Evolutionary conservation across 345 rosid genomes (phyloP).

Genomic region (Passiflora organensis): DNA sequence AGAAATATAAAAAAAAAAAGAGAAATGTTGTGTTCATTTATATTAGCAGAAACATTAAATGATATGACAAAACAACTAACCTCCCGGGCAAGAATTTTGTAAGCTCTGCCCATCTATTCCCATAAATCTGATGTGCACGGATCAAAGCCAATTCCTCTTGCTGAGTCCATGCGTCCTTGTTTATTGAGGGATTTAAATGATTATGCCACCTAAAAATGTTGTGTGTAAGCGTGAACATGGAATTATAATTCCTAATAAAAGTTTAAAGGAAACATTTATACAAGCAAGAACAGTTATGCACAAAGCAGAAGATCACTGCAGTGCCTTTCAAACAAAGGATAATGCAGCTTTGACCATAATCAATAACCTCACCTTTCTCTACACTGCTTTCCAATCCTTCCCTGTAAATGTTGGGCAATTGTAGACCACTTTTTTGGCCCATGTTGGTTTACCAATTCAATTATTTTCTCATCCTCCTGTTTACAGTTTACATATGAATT

Average conservation of each 20-base stretch:
- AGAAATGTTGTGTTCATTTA: too few relatives aligned
- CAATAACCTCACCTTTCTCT: constrained; percentile 67
- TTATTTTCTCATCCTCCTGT: constrained; percentile 87
- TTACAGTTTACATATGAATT: constrained; percentile 10
- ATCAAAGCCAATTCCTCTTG: constrained; percentile 94
- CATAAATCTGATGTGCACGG: constrained; percentile 94
- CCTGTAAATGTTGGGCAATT: constrained; percentile 89
- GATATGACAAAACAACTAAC: constrained; percentile 36
- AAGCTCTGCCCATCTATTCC: constrained; percentile 99
- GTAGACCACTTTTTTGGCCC: constrained; percentile 99
- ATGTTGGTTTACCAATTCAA: constrained; percentile 66
- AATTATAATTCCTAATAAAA: background rate
- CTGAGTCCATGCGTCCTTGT: constrained; percentile 99
- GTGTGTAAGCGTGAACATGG: constrained; percentile 14
- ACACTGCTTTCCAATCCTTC: constrained; percentile 98
- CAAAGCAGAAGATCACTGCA: too few relatives aligned
- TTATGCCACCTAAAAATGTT: constrained; percentile 94
- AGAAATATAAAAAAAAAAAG: too few relatives aligned
- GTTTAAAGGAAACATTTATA: too few relatives aligned
- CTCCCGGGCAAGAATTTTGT: constrained; percentile 98
- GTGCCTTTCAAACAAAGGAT: too few relatives aligned
- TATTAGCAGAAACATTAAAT: too few relatives aligned
- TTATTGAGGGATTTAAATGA: constrained; percentile 94
- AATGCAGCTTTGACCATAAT: too few relatives aligned
- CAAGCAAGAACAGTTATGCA: too few relatives aligned